Percentiles rank a stretch among this genome's conserved stretches.
Evolutionary conservation across 139 green algal species (phyloP).

Genomic region (Haematococcus sp.): DNA sequence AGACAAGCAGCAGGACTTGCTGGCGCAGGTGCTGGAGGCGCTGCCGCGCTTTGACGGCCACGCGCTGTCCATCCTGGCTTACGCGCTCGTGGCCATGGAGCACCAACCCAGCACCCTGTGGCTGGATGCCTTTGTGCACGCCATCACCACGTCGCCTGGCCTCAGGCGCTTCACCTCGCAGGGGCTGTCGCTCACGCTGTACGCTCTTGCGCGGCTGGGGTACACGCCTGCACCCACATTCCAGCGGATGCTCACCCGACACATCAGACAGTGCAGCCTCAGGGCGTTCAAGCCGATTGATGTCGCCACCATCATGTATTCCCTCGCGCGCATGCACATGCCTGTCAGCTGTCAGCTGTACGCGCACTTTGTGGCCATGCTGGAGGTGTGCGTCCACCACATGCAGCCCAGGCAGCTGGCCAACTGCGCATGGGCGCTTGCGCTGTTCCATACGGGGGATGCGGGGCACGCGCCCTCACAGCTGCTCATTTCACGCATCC

Average conservation of each 20-base stretch:
- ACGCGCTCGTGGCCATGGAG: constrained; percentile 18
- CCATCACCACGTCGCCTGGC: background rate
- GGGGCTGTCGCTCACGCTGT: constrained; percentile 16
- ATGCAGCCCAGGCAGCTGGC: background rate
- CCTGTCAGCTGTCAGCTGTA: background rate
- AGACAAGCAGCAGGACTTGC: constrained; percentile 7
- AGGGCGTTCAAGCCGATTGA: constrained; percentile 4
- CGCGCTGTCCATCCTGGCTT: constrained; percentile 12
- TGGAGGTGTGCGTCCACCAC: background rate
- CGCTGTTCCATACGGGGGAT: background rate
- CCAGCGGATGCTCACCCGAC: background rate
- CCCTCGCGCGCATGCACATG: constrained; percentile 12
- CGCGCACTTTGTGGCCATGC: background rate
- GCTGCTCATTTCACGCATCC: too few species aligned
- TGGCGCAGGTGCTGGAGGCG: background rate
- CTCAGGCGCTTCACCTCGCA: background rate
- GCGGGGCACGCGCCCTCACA: too few species aligned
- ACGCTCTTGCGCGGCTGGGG: constrained; percentile 20
- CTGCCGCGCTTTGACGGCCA: background rate
- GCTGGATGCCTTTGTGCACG: constrained; percentile 7
- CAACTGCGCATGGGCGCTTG: constrained; percentile 1
- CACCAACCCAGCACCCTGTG: constrained; percentile 17
- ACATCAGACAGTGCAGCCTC: background rate
- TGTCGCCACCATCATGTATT: constrained; percentile 12
- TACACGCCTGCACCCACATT: background rate